Conservation (phyloP, 352 stramenopile genomes). For the Pythium phragmitis region DNA sequence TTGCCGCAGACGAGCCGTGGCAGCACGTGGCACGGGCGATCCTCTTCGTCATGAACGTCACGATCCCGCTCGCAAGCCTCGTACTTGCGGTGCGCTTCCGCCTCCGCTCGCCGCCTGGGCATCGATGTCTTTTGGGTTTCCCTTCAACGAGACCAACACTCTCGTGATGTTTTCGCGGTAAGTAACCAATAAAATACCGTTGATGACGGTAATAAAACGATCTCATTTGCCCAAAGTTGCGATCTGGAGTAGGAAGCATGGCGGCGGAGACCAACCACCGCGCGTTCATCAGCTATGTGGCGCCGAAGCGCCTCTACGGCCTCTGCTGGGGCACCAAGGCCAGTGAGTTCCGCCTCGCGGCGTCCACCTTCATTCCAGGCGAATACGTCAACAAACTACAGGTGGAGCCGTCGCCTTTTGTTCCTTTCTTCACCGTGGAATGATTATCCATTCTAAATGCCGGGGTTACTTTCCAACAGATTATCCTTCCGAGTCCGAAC, state of each 20-base stretch:
- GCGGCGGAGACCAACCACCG: conserved; percentile 20
- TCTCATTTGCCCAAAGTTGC: background rate
- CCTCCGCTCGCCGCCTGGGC: conserved; percentile 1
- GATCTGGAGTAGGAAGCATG: too few relatives aligned
- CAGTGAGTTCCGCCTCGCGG: conserved; percentile 61
- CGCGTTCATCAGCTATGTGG: conserved; percentile 71
- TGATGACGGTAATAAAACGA: background rate
- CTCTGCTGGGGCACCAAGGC: conserved; percentile 72
- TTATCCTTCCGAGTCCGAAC: conserved; percentile 56
- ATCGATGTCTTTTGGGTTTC: background rate
- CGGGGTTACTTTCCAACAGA: conserved; percentile 27
- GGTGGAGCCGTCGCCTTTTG: conserved; percentile 30
- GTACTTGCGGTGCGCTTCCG: conserved; percentile 4
- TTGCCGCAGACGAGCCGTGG: conserved; percentile 10
- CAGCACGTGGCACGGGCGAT: background rate
- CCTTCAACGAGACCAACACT: conserved; percentile 22
- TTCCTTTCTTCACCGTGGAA: background rate
- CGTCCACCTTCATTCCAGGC: conserved; percentile 76
- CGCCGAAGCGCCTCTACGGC: conserved; percentile 67
- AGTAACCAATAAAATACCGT: background rate
- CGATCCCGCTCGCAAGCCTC: conserved; percentile 1
- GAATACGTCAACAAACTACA: conserved; percentile 90
- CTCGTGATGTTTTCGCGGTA: background rate
- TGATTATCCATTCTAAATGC: too few relatives aligned
- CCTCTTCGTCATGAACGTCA: conserved; percentile 10